A percentile compares a stretch with the other conserved stretches of the same genome.
These are phyloP conservation scores for Cadophora gregata DNA, from an alignment of 2,329 filamentous ascomycete genomes.

Conservation along the genomic window DNA sequence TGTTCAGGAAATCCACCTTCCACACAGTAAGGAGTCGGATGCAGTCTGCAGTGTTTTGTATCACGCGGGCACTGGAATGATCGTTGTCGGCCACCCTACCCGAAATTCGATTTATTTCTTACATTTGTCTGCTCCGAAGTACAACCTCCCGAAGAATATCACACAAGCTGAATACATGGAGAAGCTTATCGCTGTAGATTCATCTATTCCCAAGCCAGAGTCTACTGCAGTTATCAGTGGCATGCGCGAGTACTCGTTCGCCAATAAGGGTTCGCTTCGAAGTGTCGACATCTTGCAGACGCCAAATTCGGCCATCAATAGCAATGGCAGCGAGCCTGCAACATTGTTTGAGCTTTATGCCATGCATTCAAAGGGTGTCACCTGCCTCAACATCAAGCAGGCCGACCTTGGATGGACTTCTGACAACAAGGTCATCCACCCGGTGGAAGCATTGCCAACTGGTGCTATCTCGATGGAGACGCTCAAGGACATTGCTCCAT, in stretches of 20 bases:
- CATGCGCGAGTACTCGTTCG: slow-evolving; percentile 92
- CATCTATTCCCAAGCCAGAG: slow-evolving; percentile 80
- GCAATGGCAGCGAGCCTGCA: slow-evolving; percentile 65
- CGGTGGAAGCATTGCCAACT: slow-evolving; percentile 76
- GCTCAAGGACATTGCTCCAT: slow-evolving; percentile 51
- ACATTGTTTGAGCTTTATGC: slow-evolving; percentile 93
- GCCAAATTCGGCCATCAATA: slow-evolving; percentile 66
- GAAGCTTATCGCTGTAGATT: slow-evolving; percentile 74
- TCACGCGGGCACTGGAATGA: slow-evolving; percentile 89
- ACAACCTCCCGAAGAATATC: slow-evolving; percentile 77
- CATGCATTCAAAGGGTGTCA: slow-evolving; percentile 98
- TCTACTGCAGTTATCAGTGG: slow-evolving; percentile 98
- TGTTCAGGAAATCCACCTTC: slow-evolving; percentile 95
- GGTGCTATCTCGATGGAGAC: slow-evolving; percentile 78
- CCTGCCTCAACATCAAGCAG: slow-evolving; percentile 84
- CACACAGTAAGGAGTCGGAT: slow-evolving; percentile 94
- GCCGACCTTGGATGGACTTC: slow-evolving; percentile 89
- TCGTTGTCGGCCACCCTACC: slow-evolving; percentile 93
- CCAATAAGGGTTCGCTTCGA: slow-evolving; percentile 82
- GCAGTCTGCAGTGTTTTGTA: slow-evolving; percentile 98
- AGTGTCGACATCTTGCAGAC: slow-evolving; percentile 87
- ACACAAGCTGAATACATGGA: slow-evolving; percentile 89
- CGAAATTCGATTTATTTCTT: slow-evolving; percentile 98
- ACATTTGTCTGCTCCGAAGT: slow-evolving; percentile 91
- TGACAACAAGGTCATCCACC: slow-evolving; percentile 84